Percentiles rank a stretch among this genome's conserved stretches.
These are phyloP conservation scores for Rubia tinctorum DNA, from an alignment of 305 asterid genomes.

Conservation along the genomic window DNA sequence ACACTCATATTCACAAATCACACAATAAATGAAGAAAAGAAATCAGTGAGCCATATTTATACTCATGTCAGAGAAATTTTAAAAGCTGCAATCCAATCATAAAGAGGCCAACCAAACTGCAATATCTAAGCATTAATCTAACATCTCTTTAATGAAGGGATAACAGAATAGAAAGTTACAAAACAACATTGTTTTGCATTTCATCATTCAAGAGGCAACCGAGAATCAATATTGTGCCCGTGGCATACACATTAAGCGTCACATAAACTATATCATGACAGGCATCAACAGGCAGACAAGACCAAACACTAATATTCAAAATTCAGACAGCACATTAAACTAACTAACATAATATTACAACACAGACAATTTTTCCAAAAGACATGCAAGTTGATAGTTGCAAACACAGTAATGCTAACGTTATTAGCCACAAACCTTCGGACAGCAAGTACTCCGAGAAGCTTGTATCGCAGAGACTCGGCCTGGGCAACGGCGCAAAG, in stretches of 20 bases:
- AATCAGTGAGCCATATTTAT: background rate
- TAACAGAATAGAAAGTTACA: background rate
- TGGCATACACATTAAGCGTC: too few relatives aligned
- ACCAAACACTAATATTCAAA: too few relatives aligned
- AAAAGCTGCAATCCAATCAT: slow-evolving; percentile 13
- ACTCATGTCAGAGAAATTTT: slow-evolving; percentile 3
- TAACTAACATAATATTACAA: too few relatives aligned
- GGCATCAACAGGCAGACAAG: too few relatives aligned
- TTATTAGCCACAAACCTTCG: slow-evolving; percentile 26
- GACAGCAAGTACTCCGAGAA: slow-evolving; percentile 55
- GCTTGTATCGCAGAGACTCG: slow-evolving; percentile 54
- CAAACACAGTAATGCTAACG: background rate
- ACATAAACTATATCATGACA: too few relatives aligned
- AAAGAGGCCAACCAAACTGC: slow-evolving; percentile 25
- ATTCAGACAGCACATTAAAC: too few relatives aligned
- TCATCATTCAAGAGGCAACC: background rate
- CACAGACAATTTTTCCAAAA: too few relatives aligned
- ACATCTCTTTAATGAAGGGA: background rate
- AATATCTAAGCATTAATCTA: slow-evolving; percentile 3
- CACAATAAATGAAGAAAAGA: background rate
- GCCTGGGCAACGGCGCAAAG: slow-evolving; percentile 55
- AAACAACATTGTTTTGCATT: background rate
- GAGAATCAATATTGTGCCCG: background rate
- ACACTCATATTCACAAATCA: background rate
- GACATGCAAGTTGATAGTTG: background rate